Conservation (phyloP, 2,329 filamentous ascomycete genomes). For the Aspergillus neoniger region DNA sequence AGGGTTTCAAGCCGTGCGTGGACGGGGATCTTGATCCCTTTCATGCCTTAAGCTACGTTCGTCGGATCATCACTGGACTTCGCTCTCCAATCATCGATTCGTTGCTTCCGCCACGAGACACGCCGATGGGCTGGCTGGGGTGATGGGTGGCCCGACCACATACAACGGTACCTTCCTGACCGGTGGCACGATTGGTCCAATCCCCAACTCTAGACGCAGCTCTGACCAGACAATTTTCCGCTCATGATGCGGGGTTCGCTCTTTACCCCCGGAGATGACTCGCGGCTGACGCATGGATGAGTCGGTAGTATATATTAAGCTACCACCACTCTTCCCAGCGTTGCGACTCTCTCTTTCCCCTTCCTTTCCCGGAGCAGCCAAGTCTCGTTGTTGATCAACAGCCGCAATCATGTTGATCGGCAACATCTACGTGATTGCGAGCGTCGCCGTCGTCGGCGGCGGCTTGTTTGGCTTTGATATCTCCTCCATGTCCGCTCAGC, state of each 20-base stretch:
- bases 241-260: background rate
- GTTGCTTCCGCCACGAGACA: background rate
- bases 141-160: background rate
- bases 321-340: background rate
- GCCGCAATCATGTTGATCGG: constrained; percentile 29
- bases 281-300: background rate
- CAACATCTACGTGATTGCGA: constrained; percentile 61
- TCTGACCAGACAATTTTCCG: background rate
- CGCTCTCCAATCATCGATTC: background rate
- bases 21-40: constrained; percentile 7
- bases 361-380: background rate
- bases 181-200: background rate
- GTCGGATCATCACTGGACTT: background rate
- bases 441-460: constrained; percentile 50
- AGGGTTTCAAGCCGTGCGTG: background rate
- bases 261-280: background rate
- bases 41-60: background rate
- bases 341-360: background rate
- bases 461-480: constrained; percentile 39
- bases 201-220: background rate
- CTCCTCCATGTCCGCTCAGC: constrained; percentile 39
- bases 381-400: background rate
- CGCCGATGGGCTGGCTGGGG: background rate
- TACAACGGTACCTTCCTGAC: constrained; percentile 1
- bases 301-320: background rate